Evolutionary conservation across 192 early-diverging fungal species (phyloP), one percentile per base, ranked within the genome.

Genomic region (Martensiomyces pterosporus): DNA sequence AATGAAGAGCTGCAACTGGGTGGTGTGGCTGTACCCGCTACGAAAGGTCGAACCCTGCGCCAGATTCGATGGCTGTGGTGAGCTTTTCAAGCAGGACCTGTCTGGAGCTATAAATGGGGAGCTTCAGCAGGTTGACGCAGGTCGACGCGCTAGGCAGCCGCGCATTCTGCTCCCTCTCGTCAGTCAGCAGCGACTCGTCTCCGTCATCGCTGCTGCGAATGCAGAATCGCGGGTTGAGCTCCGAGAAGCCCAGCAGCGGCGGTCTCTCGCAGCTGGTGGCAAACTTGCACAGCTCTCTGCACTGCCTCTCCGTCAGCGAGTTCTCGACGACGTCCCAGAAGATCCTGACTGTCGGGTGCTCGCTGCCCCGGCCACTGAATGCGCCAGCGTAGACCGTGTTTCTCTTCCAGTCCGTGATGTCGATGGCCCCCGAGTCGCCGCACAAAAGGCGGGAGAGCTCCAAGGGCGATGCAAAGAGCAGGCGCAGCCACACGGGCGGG

Each of bases 361-460:
- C 50, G 6, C 67, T 63, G 17, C 57, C 54, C 15, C 52, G 34
- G 4, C 33, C 52, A 29, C 23, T 18, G 61, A 82, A 98, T 34
- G 67, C 81, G 22, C 86, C 89, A 0, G 75, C 79, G 42, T 92
- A 96, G 0, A 79, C 67, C 0, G 89, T 90, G 54, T 98, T 79
- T 24, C 55, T 50, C 24, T 70, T 74, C 47, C 94, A 71, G 58
- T 97, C 91, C 9, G 60, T 72, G 7, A 97, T 46, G 49, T 93
- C 82, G 33, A 98, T 88, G 3, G 81, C 80, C 3, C 79, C 73
- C 6, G 80, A 68, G 37, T 85, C 78, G 18, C 96, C 96, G 9
- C 87, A 88, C 39, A 98, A 48, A 15, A 98, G 79, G 13, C 88
- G 80, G 45, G 92, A 92, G n/a, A 96, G 74, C 67, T 98, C 95